These are phyloP conservation scores for Halophytophthora polymorphica DNA, from an alignment of 352 stramenopile species.

Conservation along the genomic window DNA sequence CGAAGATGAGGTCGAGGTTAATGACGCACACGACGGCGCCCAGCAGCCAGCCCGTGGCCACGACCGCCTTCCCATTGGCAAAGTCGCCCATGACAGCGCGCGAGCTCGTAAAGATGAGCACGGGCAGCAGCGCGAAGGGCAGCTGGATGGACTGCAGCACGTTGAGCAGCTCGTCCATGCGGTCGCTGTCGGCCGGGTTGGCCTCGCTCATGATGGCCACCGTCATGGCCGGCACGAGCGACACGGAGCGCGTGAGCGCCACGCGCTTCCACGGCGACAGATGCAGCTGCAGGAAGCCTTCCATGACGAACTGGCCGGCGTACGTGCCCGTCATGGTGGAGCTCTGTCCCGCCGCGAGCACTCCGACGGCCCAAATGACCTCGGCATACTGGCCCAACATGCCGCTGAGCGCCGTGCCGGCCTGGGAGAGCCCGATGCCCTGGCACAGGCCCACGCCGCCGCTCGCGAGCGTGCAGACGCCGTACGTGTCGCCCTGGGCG, in stretches of 20 bases:
- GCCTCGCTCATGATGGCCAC: constrained; percentile 64
- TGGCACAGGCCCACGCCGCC: constrained; percentile 69
- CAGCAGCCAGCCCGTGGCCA: constrained; percentile 52
- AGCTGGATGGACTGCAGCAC: constrained; percentile 87
- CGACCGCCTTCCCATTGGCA: constrained; percentile 43
- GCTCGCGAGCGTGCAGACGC: constrained; percentile 52
- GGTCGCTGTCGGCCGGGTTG: constrained; percentile 47
- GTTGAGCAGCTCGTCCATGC: constrained; percentile 83
- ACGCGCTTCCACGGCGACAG: constrained; percentile 82
- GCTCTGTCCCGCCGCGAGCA: constrained; percentile 90
- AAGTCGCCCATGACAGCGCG: constrained; percentile 80
- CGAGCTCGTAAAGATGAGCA: constrained; percentile 78
- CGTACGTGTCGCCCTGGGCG: constrained; percentile 43
- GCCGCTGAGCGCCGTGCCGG: constrained; percentile 60
- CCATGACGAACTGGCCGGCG: constrained; percentile 93
- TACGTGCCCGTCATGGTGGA: constrained; percentile 93
- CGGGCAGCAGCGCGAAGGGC: constrained; percentile 82
- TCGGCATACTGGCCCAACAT: constrained; percentile 75
- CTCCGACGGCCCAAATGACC: constrained; percentile 86
- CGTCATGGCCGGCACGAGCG: constrained; percentile 72
- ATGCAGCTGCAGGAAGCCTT: constrained; percentile 89
- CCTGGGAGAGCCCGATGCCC: constrained; percentile 70
- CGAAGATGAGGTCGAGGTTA: constrained; percentile 76
- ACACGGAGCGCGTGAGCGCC: constrained; percentile 82
- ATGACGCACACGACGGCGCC: constrained; percentile 64